These are phyloP conservation scores for Xylariaceae sp. DNA, from an alignment of 2,329 filamentous ascomycete species.

Conservation along the genomic window DNA sequence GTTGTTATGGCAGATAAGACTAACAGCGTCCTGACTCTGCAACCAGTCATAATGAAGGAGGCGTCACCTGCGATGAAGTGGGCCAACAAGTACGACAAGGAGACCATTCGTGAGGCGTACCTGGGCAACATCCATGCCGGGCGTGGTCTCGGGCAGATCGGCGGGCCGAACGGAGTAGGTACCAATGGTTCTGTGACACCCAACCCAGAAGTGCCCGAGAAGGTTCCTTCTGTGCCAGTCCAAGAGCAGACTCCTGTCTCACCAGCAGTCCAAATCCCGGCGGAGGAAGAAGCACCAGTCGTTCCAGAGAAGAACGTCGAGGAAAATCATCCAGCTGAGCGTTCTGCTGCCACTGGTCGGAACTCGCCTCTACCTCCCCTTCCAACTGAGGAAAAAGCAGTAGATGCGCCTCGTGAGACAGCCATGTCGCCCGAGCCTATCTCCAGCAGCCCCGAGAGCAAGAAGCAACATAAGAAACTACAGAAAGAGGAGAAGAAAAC, in stretches of 20 bases:
- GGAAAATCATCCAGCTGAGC: constrained; percentile 35
- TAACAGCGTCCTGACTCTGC: constrained; percentile 83
- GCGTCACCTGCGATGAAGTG: constrained; percentile 94
- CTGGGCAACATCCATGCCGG: constrained; percentile 70
- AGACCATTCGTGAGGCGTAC: constrained; percentile 81
- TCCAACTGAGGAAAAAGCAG: constrained; percentile 35
- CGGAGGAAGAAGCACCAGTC: constrained; percentile 16
- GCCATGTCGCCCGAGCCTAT: constrained; percentile 38
- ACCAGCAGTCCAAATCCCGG: constrained; percentile 6
- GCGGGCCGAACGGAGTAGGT: constrained; percentile 28
- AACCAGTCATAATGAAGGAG: constrained; percentile 78
- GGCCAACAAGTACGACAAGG: constrained; percentile 92
- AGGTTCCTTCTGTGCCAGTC: constrained; percentile 31
- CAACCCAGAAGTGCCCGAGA: constrained; percentile 40
- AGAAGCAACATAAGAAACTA: constrained; percentile 47
- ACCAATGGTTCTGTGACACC: constrained; percentile 21
- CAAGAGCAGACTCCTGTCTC: constrained; percentile 23
- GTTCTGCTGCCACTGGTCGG: constrained; percentile 29
- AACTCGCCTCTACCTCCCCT: constrained; percentile 38
- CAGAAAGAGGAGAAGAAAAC: constrained; percentile 47
- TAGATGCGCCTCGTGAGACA: constrained; percentile 32
- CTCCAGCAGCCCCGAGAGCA: constrained; percentile 41
- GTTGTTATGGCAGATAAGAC: constrained; percentile 67
- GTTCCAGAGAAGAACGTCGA: constrained; percentile 38
- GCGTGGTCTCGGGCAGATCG: constrained; percentile 52